phyloP scores from a whole-genome alignment of 225 moss, liverwort and hornwort genomes.

The Ulota crispa region DNA sequence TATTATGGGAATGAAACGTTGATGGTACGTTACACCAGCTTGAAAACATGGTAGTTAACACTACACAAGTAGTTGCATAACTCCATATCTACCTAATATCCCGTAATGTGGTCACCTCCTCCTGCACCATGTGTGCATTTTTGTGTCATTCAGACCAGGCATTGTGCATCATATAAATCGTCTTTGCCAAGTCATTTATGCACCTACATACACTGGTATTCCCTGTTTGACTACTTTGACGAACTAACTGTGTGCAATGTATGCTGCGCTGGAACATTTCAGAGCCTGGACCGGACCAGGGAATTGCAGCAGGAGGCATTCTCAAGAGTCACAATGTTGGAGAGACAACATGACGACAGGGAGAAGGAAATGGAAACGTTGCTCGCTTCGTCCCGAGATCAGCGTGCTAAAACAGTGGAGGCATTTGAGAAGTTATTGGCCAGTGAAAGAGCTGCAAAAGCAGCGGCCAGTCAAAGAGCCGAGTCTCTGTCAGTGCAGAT shows the following conservation, averaged over 20 bases:
- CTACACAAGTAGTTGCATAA: too few relatives aligned
- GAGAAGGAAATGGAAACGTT: slow-evolving; percentile 81
- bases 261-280: not conserved
- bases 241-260: not conserved
- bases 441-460: slow-evolving; percentile 72
- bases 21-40: too few relatives aligned
- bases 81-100: too few relatives aligned
- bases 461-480: slow-evolving; percentile 67
- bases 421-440: slow-evolving; percentile 70
- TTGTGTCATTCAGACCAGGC: not conserved
- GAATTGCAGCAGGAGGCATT: slow-evolving; percentile 54
- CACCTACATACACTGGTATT: not conserved
- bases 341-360: slow-evolving; percentile 67
- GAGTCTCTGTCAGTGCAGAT: slow-evolving; percentile 74
- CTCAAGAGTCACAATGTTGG: slow-evolving; percentile 51
- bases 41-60: too few relatives aligned
- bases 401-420: slow-evolving; percentile 77
- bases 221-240: not conserved
- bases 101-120: too few relatives aligned
- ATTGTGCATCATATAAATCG: not conserved
- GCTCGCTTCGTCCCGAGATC: slow-evolving; percentile 65
- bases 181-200: not conserved
- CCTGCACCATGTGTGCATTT: not conserved
- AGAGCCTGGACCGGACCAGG: slow-evolving; percentile 55
- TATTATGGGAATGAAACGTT: too few relatives aligned